These are phyloP conservation scores for Wallacemonas sp. DNA, from an alignment of 208 protist species.

Conservation along the genomic window DNA sequence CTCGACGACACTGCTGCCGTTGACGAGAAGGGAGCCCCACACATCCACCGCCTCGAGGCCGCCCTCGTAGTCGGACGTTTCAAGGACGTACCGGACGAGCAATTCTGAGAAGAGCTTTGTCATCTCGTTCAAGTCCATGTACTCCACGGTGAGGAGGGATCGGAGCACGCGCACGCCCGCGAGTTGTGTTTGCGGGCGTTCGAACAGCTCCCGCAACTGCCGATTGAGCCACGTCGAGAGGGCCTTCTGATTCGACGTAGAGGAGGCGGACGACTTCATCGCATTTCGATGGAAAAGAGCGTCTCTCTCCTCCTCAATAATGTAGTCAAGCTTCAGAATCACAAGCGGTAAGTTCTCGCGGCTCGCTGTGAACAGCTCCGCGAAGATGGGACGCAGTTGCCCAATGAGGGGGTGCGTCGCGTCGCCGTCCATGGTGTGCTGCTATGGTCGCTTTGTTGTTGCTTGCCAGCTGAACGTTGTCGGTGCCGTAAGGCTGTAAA, in stretches of 20 bases:
- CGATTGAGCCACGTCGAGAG: slow-evolving; percentile 74
- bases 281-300: slow-evolving; percentile 70
- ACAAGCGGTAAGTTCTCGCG: slow-evolving; percentile 47
- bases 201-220: slow-evolving; percentile 75
- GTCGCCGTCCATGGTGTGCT: slow-evolving; percentile 16
- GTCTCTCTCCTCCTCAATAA: slow-evolving; percentile 88
- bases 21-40: slow-evolving; percentile 79
- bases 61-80: slow-evolving; percentile 38
- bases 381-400: slow-evolving; percentile 87
- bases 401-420: slow-evolving; percentile 74
- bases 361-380: slow-evolving; percentile 37
- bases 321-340: slow-evolving; percentile 82
- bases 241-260: slow-evolving; percentile 39
- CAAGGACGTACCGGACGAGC: slow-evolving; percentile 61
- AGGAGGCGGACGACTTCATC: slow-evolving; percentile 36
- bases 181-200: slow-evolving; percentile 51
- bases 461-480: no score
- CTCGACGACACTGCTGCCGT: slow-evolving; percentile 71
- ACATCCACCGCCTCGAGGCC: slow-evolving; percentile 64
- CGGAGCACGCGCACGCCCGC: slow-evolving; percentile 70
- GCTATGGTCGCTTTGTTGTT: not conserved
- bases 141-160: slow-evolving; percentile 73
- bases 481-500: no score
- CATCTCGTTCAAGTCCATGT: slow-evolving; percentile 78
- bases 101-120: slow-evolving; percentile 71